Evolutionary conservation across 371 early-diverging fungal species (phyloP), one percentile per base, ranked within the genome.

Genomic region (Globomyces sp.): DNA sequence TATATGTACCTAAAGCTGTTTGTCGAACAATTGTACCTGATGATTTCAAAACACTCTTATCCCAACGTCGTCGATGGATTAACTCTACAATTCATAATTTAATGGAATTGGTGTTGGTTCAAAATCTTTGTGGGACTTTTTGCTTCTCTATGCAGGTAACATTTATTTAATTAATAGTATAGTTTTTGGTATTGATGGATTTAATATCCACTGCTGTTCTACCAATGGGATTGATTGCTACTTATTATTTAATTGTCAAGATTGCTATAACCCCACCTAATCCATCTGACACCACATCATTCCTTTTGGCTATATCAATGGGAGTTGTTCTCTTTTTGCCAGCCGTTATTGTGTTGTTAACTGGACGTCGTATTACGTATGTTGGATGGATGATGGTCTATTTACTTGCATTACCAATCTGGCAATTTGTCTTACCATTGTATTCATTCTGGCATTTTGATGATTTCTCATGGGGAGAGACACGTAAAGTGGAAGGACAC

Each of bases 21-120:
- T 98, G 99, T 74, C 85, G 86, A 74, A 99, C 99, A n/a, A 89
- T 89, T 50, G 99, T 94, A 10, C 99, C 99, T 3, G 98, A 97
- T 68, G 85, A 87, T 66, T 99, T 96, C 88, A 78, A 83, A 45
- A 87, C 99, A 42, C 80, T 99, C 64, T 80, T 99, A 45, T 98
- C 97, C 57, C 90, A 90, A 69, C 72, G 90, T 36, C 77, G 90
- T 70, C 86, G 99, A 44, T 98, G 99, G 99, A 99, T 99, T 74
- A 99, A 99, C 79, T 96, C 97, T 1, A 99, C 99, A 0, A 91
- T 99, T 48, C 95, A 95, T 77, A 99, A 99, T 75, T 73, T 98
- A 66, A 88, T 96, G 80, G 99, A 96, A 77, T 80, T 97, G 4
- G 78, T 95, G 37, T 75, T 86, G 53, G 78, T 96, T 9, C 87